A percentile compares a stretch with the other conserved stretches of the same genome.
phyloP scores from a whole-genome alignment of 371 early-diverging fungal species.

The Saksenaea oblongispora region DNA sequence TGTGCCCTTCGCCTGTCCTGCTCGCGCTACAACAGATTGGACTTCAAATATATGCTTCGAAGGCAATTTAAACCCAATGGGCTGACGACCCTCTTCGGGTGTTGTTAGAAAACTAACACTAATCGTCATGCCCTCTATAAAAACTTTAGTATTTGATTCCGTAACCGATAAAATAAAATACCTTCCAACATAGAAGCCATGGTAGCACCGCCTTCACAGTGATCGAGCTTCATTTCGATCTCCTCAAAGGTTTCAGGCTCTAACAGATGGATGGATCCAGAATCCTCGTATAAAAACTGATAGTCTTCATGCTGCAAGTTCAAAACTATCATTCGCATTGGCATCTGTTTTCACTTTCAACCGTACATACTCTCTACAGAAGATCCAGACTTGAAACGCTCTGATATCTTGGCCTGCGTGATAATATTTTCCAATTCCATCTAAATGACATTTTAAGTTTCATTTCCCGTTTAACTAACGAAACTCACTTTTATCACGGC shows the following conservation, averaged over 20 bases:
- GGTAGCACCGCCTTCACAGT: constrained; percentile 61
- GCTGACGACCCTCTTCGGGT: constrained; percentile 41
- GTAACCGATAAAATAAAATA: constrained; percentile 1
- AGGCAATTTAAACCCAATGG: constrained; percentile 47
- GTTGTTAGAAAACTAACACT: constrained; percentile 48
- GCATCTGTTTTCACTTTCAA: not conserved
- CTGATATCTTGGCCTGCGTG: constrained; percentile 53
- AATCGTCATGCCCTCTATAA: constrained; percentile 47
- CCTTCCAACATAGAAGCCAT: constrained; percentile 46
- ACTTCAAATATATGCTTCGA: constrained; percentile 41
- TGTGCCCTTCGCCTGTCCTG: constrained; percentile 74
- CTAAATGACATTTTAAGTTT: constrained; percentile 26
- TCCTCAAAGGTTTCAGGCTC: constrained; percentile 76
- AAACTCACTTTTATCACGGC: constrained; percentile 49
- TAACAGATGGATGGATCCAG: constrained; percentile 63
- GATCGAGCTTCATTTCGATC: constrained; percentile 54
- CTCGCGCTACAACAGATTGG: constrained; percentile 41
- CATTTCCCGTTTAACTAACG: not conserved
- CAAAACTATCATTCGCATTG: constrained; percentile 29
- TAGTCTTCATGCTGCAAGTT: constrained; percentile 65
- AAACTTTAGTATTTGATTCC: not conserved
- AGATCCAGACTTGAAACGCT: constrained; percentile 66
- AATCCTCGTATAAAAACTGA: constrained; percentile 74
- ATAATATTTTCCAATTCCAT: constrained; percentile 67
- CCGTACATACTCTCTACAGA: constrained; percentile 55